These are phyloP conservation scores for Kodamaea arcana DNA, from an alignment of 1,139 yeast species.

Conservation along the genomic window DNA sequence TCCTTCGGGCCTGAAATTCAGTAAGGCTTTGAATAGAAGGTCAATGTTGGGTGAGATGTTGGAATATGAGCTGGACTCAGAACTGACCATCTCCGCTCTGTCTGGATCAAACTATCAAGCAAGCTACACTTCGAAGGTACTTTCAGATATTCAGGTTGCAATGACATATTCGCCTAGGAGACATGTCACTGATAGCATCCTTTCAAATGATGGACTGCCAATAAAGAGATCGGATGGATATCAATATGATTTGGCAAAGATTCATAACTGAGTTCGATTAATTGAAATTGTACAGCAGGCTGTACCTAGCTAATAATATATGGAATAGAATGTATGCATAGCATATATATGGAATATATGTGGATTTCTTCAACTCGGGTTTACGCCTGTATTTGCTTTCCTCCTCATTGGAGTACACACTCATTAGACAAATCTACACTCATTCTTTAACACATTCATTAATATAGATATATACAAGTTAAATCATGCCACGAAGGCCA, in stretches of 20 bases:
- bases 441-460: constrained; percentile 7
- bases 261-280: too few species aligned
- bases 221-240: constrained; percentile 6
- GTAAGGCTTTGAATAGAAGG: constrained; percentile 29
- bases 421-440: neutral
- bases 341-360: neutral
- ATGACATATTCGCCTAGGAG: constrained; percentile 18
- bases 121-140: neutral
- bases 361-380: neutral
- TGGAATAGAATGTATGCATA: neutral
- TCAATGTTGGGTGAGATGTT: constrained; percentile 47
- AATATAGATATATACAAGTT: constrained; percentile 10
- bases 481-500: constrained; percentile 8
- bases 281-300: too few species aligned
- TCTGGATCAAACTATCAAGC: constrained; percentile 4
- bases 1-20: constrained; percentile 15
- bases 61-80: constrained; percentile 39
- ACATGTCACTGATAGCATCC: neutral
- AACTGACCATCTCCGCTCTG: constrained; percentile 11
- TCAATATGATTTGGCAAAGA: constrained; percentile 4
- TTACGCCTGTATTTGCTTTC: too few species aligned
- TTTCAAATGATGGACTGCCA: constrained; percentile 1
- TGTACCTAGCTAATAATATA: neutral
- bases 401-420: too few species aligned
- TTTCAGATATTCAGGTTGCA: constrained; percentile 15